Evolutionary conservation across 169 alveolate genomes (phyloP).

Genomic region (Babesia ovis): DNA sequence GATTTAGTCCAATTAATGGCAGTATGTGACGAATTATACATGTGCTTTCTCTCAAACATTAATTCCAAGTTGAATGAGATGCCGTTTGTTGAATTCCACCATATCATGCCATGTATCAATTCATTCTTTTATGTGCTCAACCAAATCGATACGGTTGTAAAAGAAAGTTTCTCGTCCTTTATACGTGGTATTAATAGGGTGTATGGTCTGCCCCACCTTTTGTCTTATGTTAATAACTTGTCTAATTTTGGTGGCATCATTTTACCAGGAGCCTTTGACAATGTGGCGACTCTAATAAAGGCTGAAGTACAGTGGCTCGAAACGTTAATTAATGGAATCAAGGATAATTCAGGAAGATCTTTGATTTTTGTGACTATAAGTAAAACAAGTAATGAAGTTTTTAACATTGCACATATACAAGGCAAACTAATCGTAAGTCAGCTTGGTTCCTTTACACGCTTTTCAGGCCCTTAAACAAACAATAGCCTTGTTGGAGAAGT

Average conservation of each 20-base stretch:
- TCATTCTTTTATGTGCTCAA: not conserved
- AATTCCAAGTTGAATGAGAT: not conserved
- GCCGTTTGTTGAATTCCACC: not conserved
- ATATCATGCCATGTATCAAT: not conserved
- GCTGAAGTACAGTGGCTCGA: not conserved
- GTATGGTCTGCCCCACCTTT: not conserved
- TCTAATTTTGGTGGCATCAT: not conserved
- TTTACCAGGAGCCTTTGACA: not conserved
- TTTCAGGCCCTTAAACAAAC: not conserved
- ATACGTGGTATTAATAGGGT: not conserved
- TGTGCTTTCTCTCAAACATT: not conserved
- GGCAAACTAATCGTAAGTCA: constrained; percentile 7
- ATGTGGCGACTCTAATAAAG: not conserved
- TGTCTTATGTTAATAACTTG: not conserved
- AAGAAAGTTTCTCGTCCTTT: not conserved
- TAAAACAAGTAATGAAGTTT: not conserved
- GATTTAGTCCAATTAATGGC: not conserved
- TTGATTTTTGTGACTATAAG: not conserved
- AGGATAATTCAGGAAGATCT: not conserved
- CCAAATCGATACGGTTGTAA: not conserved
- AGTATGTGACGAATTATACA: not conserved
- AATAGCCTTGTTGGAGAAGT: not conserved
- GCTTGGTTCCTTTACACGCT: not conserved
- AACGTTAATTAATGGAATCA: not conserved
- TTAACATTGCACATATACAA: not conserved